Percentiles rank a stretch among this genome's conserved stretches.
phyloP scores from a whole-genome alignment of 345 rosid genomes.

The Punica granatum region DNA sequence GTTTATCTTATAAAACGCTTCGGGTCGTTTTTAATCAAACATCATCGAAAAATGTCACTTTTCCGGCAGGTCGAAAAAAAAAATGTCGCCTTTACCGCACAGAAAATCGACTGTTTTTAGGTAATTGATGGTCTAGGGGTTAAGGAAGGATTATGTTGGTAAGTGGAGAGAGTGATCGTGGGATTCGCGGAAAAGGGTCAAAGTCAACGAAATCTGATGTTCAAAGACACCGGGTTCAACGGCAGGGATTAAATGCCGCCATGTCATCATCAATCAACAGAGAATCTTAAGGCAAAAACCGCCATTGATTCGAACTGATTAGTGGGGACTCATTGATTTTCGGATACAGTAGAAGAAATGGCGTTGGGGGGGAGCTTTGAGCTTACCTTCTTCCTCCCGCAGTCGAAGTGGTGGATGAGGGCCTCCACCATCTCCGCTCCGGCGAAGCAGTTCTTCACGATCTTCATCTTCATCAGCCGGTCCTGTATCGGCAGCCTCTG shows the following conservation, averaged over 20 bases:
- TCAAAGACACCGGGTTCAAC: neutral
- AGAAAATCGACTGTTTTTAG: too few relatives aligned
- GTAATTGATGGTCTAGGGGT: too few relatives aligned
- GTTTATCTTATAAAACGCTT: too few relatives aligned
- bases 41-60: too few relatives aligned
- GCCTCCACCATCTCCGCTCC: conserved; percentile 71
- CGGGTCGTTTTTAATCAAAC: too few relatives aligned
- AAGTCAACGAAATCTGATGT: neutral
- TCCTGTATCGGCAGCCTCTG: conserved; percentile 73
- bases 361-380: too few relatives aligned
- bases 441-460: conserved; percentile 79
- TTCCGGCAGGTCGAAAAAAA: too few relatives aligned
- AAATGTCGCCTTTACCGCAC: too few relatives aligned
- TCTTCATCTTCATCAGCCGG: conserved; percentile 80
- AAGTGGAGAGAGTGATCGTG: too few relatives aligned
- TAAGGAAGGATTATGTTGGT: too few relatives aligned
- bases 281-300: neutral
- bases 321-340: neutral
- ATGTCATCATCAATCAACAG: neutral
- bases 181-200: neutral
- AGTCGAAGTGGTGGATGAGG: conserved; percentile 50
- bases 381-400: conserved; percentile 69
- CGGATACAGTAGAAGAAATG: too few relatives aligned
- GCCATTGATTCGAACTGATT: neutral
- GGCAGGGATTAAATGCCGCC: neutral